Percentiles rank a stretch among this genome's conserved stretches.
These are phyloP conservation scores for Pinus albicaulis DNA, from an alignment of 75 land plant species.

Conservation along the genomic window DNA sequence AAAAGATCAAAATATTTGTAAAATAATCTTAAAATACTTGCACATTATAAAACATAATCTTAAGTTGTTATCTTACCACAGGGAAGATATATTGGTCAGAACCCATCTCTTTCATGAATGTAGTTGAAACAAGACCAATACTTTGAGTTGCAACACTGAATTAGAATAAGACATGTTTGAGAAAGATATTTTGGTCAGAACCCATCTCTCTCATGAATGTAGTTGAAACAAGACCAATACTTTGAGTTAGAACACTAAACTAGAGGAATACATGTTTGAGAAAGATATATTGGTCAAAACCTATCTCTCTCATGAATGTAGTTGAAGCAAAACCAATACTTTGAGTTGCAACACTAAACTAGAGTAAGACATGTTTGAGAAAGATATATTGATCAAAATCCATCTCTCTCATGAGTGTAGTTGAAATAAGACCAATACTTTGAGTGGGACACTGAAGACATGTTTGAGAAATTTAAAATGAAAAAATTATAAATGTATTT, in stretches of 20 bases:
- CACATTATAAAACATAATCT: background rate
- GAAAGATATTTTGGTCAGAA: conserved; percentile 71
- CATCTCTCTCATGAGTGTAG: conserved; percentile 60
- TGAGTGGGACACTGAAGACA: conserved; percentile 26
- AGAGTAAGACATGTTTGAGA: conserved; percentile 13
- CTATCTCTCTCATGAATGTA: conserved; percentile 61
- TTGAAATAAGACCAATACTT: conserved; percentile 84
- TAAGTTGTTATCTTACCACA: conserved; percentile 38
- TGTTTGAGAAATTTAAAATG: too few relatives aligned
- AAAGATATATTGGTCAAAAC: conserved; percentile 69
- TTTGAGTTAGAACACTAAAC: conserved; percentile 34
- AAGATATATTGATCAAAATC: conserved; percentile 72
- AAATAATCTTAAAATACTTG: background rate
- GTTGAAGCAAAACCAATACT: conserved; percentile 85
- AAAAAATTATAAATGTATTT: too few relatives aligned
- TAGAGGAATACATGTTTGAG: conserved; percentile 9
- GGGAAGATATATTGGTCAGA: conserved; percentile 78
- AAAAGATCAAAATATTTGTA: background rate
- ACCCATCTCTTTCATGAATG: conserved; percentile 61
- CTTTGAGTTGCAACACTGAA: conserved; percentile 44
- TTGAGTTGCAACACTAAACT: conserved; percentile 29
- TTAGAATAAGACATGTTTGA: too few relatives aligned
- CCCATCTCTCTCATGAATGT: conserved; percentile 65
- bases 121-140: conserved; percentile 83
- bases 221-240: conserved; percentile 84